phyloP scores from a whole-genome alignment of 352 stramenopile genomes.

The Phytopythium boreale region DNA sequence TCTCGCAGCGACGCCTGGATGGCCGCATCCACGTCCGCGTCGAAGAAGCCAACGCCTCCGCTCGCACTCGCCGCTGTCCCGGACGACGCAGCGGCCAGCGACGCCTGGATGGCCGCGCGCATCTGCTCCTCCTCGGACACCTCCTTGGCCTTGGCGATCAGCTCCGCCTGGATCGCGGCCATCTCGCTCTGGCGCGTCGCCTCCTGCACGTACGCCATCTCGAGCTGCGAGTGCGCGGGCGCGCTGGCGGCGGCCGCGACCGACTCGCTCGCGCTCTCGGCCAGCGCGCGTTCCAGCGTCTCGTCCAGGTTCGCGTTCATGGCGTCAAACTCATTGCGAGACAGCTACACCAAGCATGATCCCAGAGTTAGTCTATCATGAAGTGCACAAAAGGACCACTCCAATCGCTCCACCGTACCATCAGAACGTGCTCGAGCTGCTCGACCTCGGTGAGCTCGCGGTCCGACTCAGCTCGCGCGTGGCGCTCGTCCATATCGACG shows the following conservation, averaged over 20 bases:
- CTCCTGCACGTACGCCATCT: conserved; percentile 42
- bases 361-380: conserved; percentile 3
- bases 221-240: conserved; percentile 13
- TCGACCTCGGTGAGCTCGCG: conserved; percentile 61
- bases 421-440: conserved; percentile 64
- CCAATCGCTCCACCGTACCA: conserved; percentile 28
- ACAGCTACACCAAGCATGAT: conserved; percentile 36
- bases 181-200: conserved; percentile 74
- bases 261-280: conserved; percentile 24
- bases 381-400: background rate
- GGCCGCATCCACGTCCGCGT: conserved; percentile 56
- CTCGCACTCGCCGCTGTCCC: background rate
- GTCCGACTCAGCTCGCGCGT: conserved; percentile 30
- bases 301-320: conserved; percentile 79
- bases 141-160: conserved; percentile 64
- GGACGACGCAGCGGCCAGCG: conserved; percentile 26
- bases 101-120: conserved; percentile 64
- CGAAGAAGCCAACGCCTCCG: conserved; percentile 25
- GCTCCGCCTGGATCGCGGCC: conserved; percentile 63
- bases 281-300: conserved; percentile 60
- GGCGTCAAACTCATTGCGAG: conserved; percentile 68
- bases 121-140: conserved; percentile 76
- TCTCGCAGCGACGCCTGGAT: conserved; percentile 61
- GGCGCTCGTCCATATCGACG: conserved; percentile 23
- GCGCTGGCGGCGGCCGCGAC: background rate